Conservation (phyloP, 164 flowering plant genomes). For the Berberis thunbergii region DNA sequence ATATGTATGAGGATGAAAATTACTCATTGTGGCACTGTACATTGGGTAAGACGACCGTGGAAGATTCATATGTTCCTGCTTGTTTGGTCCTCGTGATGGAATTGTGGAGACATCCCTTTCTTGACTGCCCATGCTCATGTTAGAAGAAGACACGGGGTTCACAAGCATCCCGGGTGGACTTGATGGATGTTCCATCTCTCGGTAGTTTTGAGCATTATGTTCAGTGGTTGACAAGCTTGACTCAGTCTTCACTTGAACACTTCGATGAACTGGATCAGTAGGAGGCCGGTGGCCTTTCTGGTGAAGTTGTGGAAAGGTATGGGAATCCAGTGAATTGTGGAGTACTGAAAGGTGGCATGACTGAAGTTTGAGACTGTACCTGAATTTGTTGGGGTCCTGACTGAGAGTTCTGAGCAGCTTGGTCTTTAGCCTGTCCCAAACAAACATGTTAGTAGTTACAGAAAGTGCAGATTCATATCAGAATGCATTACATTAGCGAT, state of each 20-base stretch:
- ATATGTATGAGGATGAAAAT: slow-evolving; percentile 17
- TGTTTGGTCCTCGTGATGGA: too few relatives aligned
- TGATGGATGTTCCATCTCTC: too few relatives aligned
- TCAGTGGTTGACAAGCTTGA: too few relatives aligned
- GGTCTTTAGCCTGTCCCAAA: slow-evolving; percentile 18
- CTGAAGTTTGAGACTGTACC: slow-evolving; percentile 10
- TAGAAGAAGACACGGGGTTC: too few relatives aligned
- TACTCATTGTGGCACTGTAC: too few relatives aligned
- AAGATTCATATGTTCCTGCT: too few relatives aligned
- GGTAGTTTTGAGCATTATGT: too few relatives aligned
- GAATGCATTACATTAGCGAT: not conserved
- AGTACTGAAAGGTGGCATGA: not conserved
- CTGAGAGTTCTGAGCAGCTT: slow-evolving; percentile 29
- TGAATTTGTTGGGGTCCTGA: slow-evolving; percentile 23
- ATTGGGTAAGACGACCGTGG: too few relatives aligned
- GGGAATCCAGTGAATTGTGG: slow-evolving; percentile 25
- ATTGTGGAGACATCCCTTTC: too few relatives aligned
- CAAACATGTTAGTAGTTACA: not conserved
- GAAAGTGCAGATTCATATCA: not conserved
- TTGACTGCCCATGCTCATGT: too few relatives aligned
- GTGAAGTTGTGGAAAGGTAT: slow-evolving; percentile 24
- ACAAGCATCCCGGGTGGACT: too few relatives aligned
- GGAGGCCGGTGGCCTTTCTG: slow-evolving; percentile 28
- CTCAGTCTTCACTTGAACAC: too few relatives aligned
- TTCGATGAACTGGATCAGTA: slow-evolving; percentile 25